Percentiles rank a stretch among this genome's conserved stretches.
These are phyloP conservation scores for Saccharum spontaneum DNA, from an alignment of 176 grass and related monocot genomes.

Conservation along the genomic window DNA sequence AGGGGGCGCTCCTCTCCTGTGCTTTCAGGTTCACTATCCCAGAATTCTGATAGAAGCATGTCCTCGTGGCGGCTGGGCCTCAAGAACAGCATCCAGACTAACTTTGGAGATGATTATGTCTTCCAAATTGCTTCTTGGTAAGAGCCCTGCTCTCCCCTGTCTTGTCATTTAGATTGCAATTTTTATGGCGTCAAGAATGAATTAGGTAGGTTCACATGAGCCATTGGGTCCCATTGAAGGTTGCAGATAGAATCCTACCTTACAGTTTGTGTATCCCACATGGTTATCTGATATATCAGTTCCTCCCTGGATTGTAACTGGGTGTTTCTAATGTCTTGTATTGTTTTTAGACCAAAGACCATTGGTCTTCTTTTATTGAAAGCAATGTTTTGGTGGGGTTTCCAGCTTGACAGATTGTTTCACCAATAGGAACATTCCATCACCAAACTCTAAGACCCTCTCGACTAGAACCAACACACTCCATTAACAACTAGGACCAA, in stretches of 20 bases:
- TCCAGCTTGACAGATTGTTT: not conserved
- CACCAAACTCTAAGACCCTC: not conserved
- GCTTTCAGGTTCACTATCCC: not conserved
- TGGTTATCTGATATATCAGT: not conserved
- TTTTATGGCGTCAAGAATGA: not conserved
- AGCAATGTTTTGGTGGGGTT: not conserved
- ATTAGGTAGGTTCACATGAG: not conserved
- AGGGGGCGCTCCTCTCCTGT: not conserved
- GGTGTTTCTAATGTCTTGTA: not conserved
- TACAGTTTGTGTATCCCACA: not conserved
- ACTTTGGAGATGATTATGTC: constrained; percentile 87
- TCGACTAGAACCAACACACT: not conserved
- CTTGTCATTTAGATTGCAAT: not conserved
- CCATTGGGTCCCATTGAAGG: not conserved
- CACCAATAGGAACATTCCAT: not conserved
- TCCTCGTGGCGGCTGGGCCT: constrained; percentile 49
- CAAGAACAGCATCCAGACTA: constrained; percentile 85
- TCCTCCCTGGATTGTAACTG: not conserved
- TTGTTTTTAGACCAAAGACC: not conserved
- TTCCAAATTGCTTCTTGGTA: constrained; percentile 94
- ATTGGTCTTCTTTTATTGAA: not conserved
- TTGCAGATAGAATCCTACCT: not conserved
- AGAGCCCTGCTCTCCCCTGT: not conserved
- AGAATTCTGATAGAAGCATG: not conserved
- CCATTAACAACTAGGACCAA: not conserved